These are phyloP conservation scores for Rubia yunnanensis DNA, from an alignment of 257 asterid genomes.

Conservation along the genomic window DNA sequence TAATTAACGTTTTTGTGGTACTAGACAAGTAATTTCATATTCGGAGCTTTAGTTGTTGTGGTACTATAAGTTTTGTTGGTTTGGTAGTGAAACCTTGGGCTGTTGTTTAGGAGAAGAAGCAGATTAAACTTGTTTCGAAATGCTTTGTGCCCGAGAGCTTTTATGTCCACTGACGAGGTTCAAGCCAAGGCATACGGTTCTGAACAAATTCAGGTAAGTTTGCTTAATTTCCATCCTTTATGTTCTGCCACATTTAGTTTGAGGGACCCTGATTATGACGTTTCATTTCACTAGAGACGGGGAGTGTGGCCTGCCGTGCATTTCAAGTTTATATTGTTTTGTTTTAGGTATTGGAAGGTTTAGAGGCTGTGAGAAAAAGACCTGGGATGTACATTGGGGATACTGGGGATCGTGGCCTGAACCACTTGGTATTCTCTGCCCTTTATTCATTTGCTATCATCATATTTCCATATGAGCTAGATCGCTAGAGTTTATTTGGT, in stretches of 20 bases:
- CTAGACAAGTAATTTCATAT: not conserved
- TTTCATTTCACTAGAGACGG: not conserved
- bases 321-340: constrained; percentile 4
- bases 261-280: not conserved
- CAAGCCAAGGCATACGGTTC: constrained; percentile 75
- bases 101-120: constrained; percentile 40
- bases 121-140: constrained; percentile 34
- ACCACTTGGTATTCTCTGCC: constrained; percentile 62
- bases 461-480: not conserved
- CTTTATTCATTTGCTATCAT: not conserved
- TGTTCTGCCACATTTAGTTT: not conserved
- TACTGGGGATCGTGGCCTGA: constrained; percentile 91
- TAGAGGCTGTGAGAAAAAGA: constrained; percentile 89
- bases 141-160: constrained; percentile 49
- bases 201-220: constrained; percentile 88
- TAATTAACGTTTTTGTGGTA: not conserved
- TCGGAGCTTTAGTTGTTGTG: not conserved
- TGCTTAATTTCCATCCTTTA: not conserved
- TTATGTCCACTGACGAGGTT: constrained; percentile 71
- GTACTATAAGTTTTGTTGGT: not conserved
- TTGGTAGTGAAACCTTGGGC: constrained; percentile 1
- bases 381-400: constrained; percentile 99
- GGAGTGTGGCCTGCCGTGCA: not conserved
- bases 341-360: constrained; percentile 82
- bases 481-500: not conserved